phyloP scores from a whole-genome alignment of 306 rosid species.

The Cucurbita pepo region DNA sequence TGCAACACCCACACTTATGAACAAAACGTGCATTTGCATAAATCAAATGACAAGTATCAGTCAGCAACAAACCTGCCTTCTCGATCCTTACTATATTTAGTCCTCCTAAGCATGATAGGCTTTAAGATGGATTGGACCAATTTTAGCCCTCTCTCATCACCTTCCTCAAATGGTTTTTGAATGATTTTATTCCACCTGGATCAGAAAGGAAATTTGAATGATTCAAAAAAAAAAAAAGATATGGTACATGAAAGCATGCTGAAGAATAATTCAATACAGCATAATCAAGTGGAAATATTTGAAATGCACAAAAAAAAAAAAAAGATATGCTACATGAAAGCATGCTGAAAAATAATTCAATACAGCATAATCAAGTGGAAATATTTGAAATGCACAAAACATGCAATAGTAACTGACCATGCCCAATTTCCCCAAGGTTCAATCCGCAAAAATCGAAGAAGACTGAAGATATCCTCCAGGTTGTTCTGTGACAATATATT shows the following conservation, averaged over 20 bases:
- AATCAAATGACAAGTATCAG: conserved; percentile 3
- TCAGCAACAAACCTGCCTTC: conserved; percentile 55
- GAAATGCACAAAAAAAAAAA: background rate
- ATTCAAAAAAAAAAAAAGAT: conserved; percentile 1
- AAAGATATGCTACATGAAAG: conserved; percentile 11
- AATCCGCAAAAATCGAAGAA: conserved; percentile 79
- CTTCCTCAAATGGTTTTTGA: conserved; percentile 93
- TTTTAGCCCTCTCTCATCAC: conserved; percentile 81
- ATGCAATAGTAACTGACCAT: conserved; percentile 31
- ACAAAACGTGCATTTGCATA: conserved; percentile 1
- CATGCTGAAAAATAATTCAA: background rate
- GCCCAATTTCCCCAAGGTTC: conserved; percentile 99
- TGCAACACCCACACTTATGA: conserved; percentile 27
- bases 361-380: background rate
- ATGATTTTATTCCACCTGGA: conserved; percentile 94
- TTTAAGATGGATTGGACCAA: conserved; percentile 85
- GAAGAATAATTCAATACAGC: background rate
- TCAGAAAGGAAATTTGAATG: conserved; percentile 10
- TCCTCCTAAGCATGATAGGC: conserved; percentile 91
- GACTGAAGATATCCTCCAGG: conserved; percentile 84
- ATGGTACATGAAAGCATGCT: conserved; percentile 9
- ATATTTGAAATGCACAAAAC: background rate
- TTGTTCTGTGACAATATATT: conserved; percentile 47
- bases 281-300: background rate
- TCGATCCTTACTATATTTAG: conserved; percentile 76